phyloP scores from a whole-genome alignment of 176 grass and related monocot species.

The Dactylis glomerata region DNA sequence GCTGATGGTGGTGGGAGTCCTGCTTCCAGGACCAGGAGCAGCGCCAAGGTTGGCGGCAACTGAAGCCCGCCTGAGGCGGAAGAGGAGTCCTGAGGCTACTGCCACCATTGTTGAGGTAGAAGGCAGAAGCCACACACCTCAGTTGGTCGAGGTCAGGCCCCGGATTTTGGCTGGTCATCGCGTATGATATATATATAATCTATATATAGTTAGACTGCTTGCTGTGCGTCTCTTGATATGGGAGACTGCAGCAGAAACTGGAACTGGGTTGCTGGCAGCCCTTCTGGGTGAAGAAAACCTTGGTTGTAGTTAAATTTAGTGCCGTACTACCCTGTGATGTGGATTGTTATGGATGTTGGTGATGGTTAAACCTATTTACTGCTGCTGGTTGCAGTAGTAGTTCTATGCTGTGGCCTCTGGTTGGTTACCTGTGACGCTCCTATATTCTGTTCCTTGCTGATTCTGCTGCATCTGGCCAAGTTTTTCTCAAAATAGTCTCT shows the following conservation, averaged over 20 bases:
- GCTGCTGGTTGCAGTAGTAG: neutral
- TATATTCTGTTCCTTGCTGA: neutral
- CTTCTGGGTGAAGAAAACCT: neutral
- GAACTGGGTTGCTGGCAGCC: neutral
- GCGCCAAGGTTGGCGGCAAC: constrained; percentile 1
- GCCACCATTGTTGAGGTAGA: neutral
- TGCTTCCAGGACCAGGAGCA: constrained; percentile 1
- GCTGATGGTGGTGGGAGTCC: neutral
- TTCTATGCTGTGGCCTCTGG: neutral
- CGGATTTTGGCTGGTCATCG: constrained; percentile 15
- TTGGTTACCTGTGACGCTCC: neutral
- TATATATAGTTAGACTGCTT: neutral
- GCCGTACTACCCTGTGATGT: neutral
- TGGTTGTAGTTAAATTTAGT: neutral
- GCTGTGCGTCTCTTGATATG: too few relatives aligned
- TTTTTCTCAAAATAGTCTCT: too few relatives aligned
- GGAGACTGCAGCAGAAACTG: too few relatives aligned
- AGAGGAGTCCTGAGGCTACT: constrained; percentile 1
- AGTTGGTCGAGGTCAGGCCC: neutral
- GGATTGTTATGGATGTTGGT: neutral
- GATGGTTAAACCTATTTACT: neutral
- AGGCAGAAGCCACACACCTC: neutral
- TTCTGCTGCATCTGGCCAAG: neutral
- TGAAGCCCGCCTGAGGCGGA: neutral
- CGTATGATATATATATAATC: neutral